Conservation (phyloP, 441 rosid species). For the Omphalea diandra region DNA sequence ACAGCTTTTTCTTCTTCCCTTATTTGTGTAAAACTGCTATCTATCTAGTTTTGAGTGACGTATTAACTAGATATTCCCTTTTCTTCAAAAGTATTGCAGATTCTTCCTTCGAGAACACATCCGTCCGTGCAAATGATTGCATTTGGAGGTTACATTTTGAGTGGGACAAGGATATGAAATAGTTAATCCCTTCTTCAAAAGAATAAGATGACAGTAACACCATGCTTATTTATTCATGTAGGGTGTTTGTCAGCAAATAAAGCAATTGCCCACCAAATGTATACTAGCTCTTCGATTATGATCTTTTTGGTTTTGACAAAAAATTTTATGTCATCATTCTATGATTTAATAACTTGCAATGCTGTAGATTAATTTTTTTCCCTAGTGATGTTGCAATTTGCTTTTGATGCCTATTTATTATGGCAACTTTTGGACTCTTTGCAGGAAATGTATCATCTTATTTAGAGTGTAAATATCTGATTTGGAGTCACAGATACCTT, state of each 20-base stretch:
- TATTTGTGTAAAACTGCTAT: no score
- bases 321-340: neutral
- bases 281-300: neutral
- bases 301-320: no score
- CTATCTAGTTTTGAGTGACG: neutral
- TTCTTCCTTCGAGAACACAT: conserved; percentile 89
- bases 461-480: no score
- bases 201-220: conserved; percentile 1
- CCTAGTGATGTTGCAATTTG: no score
- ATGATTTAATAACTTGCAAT: neutral
- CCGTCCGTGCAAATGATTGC: conserved; percentile 95
- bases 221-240: neutral
- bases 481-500: no score
- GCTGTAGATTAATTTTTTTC: neutral
- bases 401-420: no score
- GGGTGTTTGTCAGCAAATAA: neutral
- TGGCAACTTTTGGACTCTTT: no score
- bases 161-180: conserved; percentile 58
- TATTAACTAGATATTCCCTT: neutral
- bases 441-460: no score
- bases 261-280: neutral
- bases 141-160: conserved; percentile 76
- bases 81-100: conserved; percentile 49
- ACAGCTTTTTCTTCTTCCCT: no score
- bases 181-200: conserved; percentile 16